These are phyloP conservation scores for Fomitiporia mediterranea DNA, from an alignment of 1,284 basidiomycete species.

Conservation along the genomic window DNA sequence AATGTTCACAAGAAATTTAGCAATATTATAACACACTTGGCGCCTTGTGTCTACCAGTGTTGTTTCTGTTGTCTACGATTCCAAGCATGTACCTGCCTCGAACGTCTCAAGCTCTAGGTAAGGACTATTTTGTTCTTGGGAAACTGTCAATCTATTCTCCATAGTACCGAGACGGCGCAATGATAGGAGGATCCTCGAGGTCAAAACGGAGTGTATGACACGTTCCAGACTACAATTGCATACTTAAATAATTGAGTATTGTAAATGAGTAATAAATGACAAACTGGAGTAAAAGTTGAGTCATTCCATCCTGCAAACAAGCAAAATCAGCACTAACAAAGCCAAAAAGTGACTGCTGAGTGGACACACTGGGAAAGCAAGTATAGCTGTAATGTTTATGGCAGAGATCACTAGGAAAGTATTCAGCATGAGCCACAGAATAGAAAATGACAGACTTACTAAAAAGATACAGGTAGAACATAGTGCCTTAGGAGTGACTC, in stretches of 20 bases:
- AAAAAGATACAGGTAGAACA: slow-evolving; percentile 5
- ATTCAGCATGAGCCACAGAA: not conserved
- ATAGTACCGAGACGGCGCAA: not conserved
- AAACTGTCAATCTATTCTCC: no score
- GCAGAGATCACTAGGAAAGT: not conserved
- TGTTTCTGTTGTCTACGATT: no score
- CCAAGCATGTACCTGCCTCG: no score
- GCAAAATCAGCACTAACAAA: not conserved
- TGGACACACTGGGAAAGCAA: not conserved
- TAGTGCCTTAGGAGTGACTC: not conserved
- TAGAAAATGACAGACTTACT: not conserved
- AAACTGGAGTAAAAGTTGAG: not conserved
- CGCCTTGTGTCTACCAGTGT: no score
- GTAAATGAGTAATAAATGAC: not conserved
- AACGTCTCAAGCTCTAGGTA: no score
- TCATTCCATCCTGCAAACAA: not conserved
- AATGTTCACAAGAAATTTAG: no score
- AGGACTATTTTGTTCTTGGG: no score
- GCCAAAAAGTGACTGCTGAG: not conserved
- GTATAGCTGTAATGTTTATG: not conserved
- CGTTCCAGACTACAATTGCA: not conserved
- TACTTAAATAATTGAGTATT: not conserved
- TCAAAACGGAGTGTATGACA: slow-evolving; percentile 2
- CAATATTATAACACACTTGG: no score
- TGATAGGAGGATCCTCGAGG: not conserved